These are phyloP conservation scores for Mucor sp. DNA, from an alignment of 371 early-diverging fungal species.

Conservation along the genomic window DNA sequence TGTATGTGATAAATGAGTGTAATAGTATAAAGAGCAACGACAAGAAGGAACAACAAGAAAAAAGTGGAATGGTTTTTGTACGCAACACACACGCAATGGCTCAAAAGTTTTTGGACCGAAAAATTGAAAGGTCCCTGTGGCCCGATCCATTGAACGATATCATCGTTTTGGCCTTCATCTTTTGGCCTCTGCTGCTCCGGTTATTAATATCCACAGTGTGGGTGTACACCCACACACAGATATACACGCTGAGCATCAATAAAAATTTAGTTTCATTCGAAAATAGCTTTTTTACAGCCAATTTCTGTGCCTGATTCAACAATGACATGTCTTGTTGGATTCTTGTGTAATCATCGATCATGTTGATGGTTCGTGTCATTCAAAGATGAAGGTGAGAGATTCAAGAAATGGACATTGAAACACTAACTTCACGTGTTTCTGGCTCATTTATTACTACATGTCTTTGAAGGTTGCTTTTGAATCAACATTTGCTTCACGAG, in stretches of 20 bases:
- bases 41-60: background rate
- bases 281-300: background rate
- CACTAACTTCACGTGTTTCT: background rate
- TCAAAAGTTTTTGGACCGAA: background rate
- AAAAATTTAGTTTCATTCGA: background rate
- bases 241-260: conserved; percentile 11
- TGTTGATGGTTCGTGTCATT: too few species aligned
- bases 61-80: background rate
- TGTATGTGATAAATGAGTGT: background rate
- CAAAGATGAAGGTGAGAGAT: too few species aligned
- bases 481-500: background rate
- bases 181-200: background rate
- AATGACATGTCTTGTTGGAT: background rate
- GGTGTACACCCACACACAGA: too few species aligned
- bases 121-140: conserved; percentile 11
- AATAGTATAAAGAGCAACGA: background rate
- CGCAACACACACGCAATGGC: too few species aligned
- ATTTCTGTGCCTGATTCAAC: background rate
- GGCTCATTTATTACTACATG: background rate
- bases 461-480: background rate
- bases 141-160: conserved; percentile 3
- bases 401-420: background rate
- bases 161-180: background rate
- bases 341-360: background rate
- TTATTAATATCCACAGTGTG: background rate